Conservation (phyloP, 192 early-diverging fungal genomes). For the Ambispora gerdemannii region DNA sequence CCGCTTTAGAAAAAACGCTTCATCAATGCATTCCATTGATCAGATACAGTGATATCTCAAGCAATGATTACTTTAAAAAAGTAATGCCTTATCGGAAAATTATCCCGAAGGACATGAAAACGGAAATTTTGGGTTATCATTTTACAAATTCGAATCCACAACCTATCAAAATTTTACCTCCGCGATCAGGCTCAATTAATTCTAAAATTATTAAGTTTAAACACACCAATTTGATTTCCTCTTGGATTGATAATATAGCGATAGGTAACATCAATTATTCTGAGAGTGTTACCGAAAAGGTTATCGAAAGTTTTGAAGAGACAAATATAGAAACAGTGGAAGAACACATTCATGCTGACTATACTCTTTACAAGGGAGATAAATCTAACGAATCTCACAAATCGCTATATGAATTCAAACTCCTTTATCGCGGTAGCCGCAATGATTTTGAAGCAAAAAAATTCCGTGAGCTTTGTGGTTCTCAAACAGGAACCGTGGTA, state of each 20-base stretch:
- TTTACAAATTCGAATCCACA: background rate
- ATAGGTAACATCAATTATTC: too few species aligned
- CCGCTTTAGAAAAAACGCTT: background rate
- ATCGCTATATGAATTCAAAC: background rate
- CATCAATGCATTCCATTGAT: constrained; percentile 20
- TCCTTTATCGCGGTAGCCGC: background rate
- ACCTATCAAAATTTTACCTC: constrained; percentile 1
- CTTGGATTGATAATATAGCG: constrained; percentile 25
- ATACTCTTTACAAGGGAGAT: background rate
- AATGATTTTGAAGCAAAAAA: constrained; percentile 7
- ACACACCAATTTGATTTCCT: background rate
- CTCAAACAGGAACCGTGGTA: background rate
- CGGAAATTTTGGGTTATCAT: constrained; percentile 7
- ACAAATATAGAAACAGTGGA: too few species aligned
- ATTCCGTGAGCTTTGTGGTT: constrained; percentile 1
- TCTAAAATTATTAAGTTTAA: background rate
- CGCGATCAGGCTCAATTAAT: constrained; percentile 4
- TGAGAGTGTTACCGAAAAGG: too few species aligned
- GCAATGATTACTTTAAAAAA: background rate
- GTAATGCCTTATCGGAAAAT: background rate
- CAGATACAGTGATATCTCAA: constrained; percentile 25
- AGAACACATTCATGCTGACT: too few species aligned
- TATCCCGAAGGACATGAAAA: constrained; percentile 5
- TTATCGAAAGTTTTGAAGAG: too few species aligned
- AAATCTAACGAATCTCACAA: background rate